A percentile compares a stretch with the other conserved stretches of the same genome.
Evolutionary conservation across 352 stramenopile species (phyloP).

Genomic region (Thraustotheca clavata): DNA sequence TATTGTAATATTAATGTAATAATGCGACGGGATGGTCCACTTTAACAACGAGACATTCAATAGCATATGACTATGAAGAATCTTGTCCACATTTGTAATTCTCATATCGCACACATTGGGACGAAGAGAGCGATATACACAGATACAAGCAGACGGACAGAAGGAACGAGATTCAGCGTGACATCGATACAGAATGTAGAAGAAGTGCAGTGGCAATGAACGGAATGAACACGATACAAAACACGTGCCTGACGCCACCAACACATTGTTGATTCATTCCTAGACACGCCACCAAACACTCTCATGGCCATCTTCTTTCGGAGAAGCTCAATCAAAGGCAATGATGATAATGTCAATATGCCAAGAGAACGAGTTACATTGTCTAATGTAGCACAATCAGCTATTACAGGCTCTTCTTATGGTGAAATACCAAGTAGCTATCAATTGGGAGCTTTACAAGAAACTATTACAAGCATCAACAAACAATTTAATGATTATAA

Average conservation of each 20-base stretch:
- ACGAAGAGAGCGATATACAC: no score
- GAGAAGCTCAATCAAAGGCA: not conserved
- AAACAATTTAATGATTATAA: constrained; percentile 12
- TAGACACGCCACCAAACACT: not conserved
- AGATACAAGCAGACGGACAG: no score
- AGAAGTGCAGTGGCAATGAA: no score
- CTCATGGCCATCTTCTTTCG: constrained; percentile 11
- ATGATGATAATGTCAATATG: not conserved
- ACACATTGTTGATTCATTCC: constrained; percentile 6
- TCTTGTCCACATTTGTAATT: no score
- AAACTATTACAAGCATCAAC: constrained; percentile 1
- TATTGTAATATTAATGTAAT: no score
- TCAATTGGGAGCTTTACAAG: not conserved
- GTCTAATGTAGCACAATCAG: not conserved
- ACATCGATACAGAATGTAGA: no score
- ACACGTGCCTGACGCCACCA: not conserved
- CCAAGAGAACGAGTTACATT: not conserved
- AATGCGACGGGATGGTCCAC: no score
- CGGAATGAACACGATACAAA: not conserved
- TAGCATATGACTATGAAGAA: no score
- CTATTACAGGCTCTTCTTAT: not conserved
- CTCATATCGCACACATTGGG: no score
- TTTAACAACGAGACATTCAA: no score
- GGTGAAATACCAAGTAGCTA: not conserved
- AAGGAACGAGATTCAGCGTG: constrained; percentile 7